Conservation (phyloP, 441 rosid species). For the Pelargonium citronellum region DNA sequence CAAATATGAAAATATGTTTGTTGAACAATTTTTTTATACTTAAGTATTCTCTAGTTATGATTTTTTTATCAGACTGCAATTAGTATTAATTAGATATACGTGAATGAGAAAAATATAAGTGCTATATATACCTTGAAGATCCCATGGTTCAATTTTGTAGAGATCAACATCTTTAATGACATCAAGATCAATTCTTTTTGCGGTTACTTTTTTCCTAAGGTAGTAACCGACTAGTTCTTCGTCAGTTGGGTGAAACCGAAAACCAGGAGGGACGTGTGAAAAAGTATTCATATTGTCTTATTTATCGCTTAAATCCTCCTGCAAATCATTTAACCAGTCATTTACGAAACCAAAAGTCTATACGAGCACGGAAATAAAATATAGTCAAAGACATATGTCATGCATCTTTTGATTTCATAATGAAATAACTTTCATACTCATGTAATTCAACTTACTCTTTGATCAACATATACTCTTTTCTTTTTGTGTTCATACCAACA, state of each 20-base stretch:
- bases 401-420: too few species aligned
- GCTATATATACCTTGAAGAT: constrained; percentile 69
- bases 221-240: constrained; percentile 99
- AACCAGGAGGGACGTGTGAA: constrained; percentile 93
- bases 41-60: too few species aligned
- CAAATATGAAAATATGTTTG: too few species aligned
- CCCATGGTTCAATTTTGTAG: constrained; percentile 99
- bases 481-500: too few species aligned
- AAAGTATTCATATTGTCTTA: constrained; percentile 57
- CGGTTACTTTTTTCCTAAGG: constrained; percentile 75
- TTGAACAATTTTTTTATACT: too few species aligned
- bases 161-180: constrained; percentile 97
- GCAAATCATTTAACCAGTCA: not conserved
- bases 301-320: not conserved
- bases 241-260: constrained; percentile 95
- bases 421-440: too few species aligned
- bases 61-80: not conserved
- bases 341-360: not conserved
- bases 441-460: too few species aligned
- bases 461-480: too few species aligned
- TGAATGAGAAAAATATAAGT: not conserved
- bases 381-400: too few species aligned
- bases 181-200: constrained; percentile 84
- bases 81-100: not conserved
- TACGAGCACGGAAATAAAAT: too few species aligned